Base-by-base conservation (phyloP, 2,329 filamentous ascomycete genomes). In the Penicillium sp. region DNA sequence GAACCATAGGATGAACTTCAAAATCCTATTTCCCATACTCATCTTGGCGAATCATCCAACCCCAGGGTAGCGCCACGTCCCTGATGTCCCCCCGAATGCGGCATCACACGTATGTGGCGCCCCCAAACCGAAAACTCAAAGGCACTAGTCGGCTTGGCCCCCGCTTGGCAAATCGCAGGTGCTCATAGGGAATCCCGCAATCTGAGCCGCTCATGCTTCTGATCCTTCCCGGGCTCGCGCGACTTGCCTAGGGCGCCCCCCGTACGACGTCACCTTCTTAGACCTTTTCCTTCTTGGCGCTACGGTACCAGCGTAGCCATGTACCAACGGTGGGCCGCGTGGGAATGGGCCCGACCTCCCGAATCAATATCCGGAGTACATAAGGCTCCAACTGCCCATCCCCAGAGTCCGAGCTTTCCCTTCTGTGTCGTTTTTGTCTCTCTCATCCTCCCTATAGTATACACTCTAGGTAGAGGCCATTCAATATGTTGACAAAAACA, bases 401-500 rank as follows among this genome's bases (percentile, higher is more conserved):
- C 48, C 23, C 48, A 39, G 16, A 42, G 48, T 50, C 48, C 33
- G 33, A 50, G 48, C 48, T 53, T 42, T 44, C n/a, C 23, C 48
- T 19, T 37, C 19, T 29, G 46, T 42, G 35, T 50, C 23, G 26
- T 33, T 23, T 19, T n/a, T 25, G 42, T 29, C 23, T 39, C 14
- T 37, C 26, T 48, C 42, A 31, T 50, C 45, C 37, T 48, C 46
- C 37, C 26, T 39, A 44, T 27, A 50, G 46, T 35, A 39, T 19
- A 19, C 11, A 49, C 21, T 31, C 25, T 47, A 37, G 29, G 14
- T 48, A 33, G 53, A 44, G 39, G 19, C 13, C 26, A 23, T 9
- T 26, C 63, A 69, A 63, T 19, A 72, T 72, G 70, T 72, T 69
- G 70, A 72, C 70, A 35, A 62, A 61, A 42, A 71, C 69, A 33